Conservation (phyloP, 2,329 filamentous ascomycete species). For the Ophiostoma australiae region DNA sequence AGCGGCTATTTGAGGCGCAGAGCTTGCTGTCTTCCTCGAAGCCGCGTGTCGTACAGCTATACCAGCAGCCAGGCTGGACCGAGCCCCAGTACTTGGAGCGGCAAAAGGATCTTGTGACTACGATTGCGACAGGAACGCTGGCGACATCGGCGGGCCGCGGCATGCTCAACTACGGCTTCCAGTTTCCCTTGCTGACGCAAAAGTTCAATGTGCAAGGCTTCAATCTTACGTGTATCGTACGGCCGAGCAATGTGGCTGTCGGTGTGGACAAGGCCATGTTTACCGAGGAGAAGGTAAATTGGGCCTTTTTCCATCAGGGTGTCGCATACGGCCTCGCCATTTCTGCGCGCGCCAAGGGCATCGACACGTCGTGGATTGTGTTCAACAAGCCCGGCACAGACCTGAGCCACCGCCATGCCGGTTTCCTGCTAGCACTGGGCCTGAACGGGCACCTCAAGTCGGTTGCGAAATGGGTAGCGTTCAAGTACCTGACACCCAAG, state of each 20-base stretch:
- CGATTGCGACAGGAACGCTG: slow-evolving; percentile 79
- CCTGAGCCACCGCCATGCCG: slow-evolving; percentile 91
- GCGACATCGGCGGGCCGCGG: slow-evolving; percentile 84
- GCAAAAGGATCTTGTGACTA: slow-evolving; percentile 84
- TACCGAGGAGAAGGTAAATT: slow-evolving; percentile 93
- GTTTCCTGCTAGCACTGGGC: slow-evolving; percentile 83
- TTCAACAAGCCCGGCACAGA: slow-evolving; percentile 90
- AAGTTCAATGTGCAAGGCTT: slow-evolving; percentile 87
- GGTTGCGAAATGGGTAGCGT: slow-evolving; percentile 95
- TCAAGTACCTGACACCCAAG: slow-evolving; percentile 98
- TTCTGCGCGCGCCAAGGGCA: slow-evolving; percentile 81
- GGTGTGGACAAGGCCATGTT: slow-evolving; percentile 85
- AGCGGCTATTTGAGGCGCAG: slow-evolving; percentile 80
- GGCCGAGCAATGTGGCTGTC: slow-evolving; percentile 84
- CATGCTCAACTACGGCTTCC: slow-evolving; percentile 80
- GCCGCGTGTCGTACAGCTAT: slow-evolving; percentile 71
- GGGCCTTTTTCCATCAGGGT: slow-evolving; percentile 97
- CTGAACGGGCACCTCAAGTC: slow-evolving; percentile 92
- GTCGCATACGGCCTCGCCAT: slow-evolving; percentile 91
- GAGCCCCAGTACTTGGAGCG: slow-evolving; percentile 86
- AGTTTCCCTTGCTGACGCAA: slow-evolving; percentile 84
- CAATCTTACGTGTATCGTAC: slow-evolving; percentile 85
- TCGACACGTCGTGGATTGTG: slow-evolving; percentile 97
- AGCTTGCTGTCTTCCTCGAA: slow-evolving; percentile 80
- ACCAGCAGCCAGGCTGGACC: slow-evolving; percentile 68